Evolutionary conservation across 345 rosid genomes (phyloP).

Genomic region (Noccaea caerulescens): DNA sequence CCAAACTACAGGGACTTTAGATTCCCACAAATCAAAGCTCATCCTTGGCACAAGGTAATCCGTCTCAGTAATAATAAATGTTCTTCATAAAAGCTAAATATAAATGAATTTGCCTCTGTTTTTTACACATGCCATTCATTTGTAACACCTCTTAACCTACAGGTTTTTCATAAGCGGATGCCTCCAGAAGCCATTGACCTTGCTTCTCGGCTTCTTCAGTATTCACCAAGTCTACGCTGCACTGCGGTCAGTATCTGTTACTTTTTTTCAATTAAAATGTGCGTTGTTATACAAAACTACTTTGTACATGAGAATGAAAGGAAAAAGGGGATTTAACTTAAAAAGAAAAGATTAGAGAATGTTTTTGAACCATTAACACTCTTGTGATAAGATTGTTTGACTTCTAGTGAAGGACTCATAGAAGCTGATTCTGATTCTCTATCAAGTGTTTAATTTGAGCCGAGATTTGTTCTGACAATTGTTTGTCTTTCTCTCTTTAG

Average conservation of each 20-base stretch:
- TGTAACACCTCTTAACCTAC: conserved; percentile 25
- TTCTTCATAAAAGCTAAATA: conserved; percentile 7
- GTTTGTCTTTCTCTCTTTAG: conserved; percentile 42
- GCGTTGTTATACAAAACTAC: not conserved
- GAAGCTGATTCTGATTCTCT: not conserved
- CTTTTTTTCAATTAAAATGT: not conserved
- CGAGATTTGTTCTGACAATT: not conserved
- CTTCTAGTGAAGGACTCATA: not conserved
- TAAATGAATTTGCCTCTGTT: not conserved
- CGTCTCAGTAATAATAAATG: conserved; percentile 4
- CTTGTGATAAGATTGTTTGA: conserved; percentile 3
- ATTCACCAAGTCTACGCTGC: conserved; percentile 81
- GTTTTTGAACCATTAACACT: not conserved
- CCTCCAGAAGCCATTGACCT: conserved; percentile 93
- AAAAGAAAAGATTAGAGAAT: conserved; percentile 3
- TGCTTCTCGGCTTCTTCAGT: conserved; percentile 76
- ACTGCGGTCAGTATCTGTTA: conserved; percentile 60
- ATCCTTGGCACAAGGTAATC: conserved; percentile 84
- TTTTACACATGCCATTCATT: not conserved
- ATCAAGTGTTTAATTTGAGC: not conserved
- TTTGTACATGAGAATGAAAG: not conserved
- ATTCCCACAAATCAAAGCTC: conserved; percentile 81
- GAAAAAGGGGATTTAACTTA: not conserved
- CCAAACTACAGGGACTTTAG: conserved; percentile 80
- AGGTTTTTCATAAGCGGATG: conserved; percentile 82